phyloP scores from a whole-genome alignment of 768 basidiomycete genomes.

The Glaciozyma martinii region DNA sequence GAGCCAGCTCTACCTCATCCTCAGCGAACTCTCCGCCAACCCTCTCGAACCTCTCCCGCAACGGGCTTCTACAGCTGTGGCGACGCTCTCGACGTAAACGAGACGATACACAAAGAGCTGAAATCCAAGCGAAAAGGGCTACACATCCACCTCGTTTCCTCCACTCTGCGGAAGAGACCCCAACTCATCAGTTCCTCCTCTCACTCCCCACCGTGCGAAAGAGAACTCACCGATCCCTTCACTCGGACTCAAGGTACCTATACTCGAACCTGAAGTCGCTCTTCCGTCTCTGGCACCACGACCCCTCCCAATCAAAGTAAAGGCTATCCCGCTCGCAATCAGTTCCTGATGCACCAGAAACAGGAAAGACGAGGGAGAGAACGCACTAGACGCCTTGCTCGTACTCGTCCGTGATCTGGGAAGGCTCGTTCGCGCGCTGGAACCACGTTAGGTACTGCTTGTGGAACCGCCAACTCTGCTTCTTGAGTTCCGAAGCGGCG shows the following conservation, averaged over 20 bases:
- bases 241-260: constrained; percentile 16
- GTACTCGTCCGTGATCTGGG: constrained; percentile 97
- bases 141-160: too few species aligned
- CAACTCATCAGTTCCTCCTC: too few species aligned
- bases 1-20: too few species aligned
- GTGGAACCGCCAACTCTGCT: constrained; percentile 98
- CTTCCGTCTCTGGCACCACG: constrained; percentile 98
- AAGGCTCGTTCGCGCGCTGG: constrained; percentile 94
- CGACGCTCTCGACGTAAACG: too few species aligned
- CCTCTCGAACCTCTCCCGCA: too few species aligned
- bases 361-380: background rate
- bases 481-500: constrained; percentile 91
- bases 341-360: background rate
- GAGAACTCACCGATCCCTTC: background rate
- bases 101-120: too few species aligned
- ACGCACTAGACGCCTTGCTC: constrained; percentile 86
- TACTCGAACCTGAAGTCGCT: constrained; percentile 72
- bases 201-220: too few species aligned
- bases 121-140: too few species aligned
- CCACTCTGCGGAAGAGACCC: too few species aligned
- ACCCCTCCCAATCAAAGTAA: constrained; percentile 69
- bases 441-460: constrained; percentile 98
- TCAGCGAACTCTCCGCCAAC: too few species aligned
- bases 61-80: too few species aligned
- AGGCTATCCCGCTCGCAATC: background rate